These are phyloP conservation scores for Suhomyces faveliae DNA, from an alignment of 805 yeast species.

Conservation along the genomic window DNA sequence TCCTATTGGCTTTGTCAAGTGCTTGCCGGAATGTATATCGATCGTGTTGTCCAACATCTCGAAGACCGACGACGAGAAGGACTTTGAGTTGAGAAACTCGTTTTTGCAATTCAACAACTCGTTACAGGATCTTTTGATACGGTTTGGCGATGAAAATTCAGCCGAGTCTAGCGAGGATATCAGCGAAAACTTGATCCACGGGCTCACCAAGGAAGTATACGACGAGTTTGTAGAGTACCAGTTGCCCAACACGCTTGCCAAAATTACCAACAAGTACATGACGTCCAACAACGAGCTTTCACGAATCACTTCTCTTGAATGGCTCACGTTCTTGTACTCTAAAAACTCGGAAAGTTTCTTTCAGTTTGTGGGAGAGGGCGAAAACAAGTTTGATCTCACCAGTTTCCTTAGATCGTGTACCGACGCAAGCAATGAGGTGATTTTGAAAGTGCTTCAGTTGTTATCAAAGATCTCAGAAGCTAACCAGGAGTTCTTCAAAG, in stretches of 20 bases:
- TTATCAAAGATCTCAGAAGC: constrained; percentile 74
- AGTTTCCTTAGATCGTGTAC: constrained; percentile 70
- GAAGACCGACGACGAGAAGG: constrained; percentile 34
- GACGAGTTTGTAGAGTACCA: constrained; percentile 42
- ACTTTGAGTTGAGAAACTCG: constrained; percentile 35
- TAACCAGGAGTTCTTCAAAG: constrained; percentile 71
- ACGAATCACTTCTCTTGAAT: constrained; percentile 79
- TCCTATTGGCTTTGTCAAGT: constrained; percentile 71
- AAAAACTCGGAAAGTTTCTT: constrained; percentile 47
- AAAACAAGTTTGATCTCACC: constrained; percentile 55
- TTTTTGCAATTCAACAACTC: constrained; percentile 35
- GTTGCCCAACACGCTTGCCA: constrained; percentile 56
- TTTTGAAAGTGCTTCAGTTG: constrained; percentile 67
- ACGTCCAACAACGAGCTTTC: constrained; percentile 63
- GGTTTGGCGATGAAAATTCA: constrained; percentile 30
- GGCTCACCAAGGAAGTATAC: constrained; percentile 38
- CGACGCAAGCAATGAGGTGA: constrained; percentile 74
- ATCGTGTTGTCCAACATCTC: constrained; percentile 52
- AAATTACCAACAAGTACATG: constrained; percentile 61
- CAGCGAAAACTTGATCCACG: constrained; percentile 52
- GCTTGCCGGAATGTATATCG: constrained; percentile 71
- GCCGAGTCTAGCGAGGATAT: constrained; percentile 33
- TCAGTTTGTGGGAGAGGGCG: constrained; percentile 26
- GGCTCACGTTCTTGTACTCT: constrained; percentile 81
- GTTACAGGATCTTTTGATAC: constrained; percentile 31